Evolutionary conservation across 257 asterid genomes (phyloP), one percentile per base, ranked within the genome.

Genomic region (Nicotiana benthamiana): DNA sequence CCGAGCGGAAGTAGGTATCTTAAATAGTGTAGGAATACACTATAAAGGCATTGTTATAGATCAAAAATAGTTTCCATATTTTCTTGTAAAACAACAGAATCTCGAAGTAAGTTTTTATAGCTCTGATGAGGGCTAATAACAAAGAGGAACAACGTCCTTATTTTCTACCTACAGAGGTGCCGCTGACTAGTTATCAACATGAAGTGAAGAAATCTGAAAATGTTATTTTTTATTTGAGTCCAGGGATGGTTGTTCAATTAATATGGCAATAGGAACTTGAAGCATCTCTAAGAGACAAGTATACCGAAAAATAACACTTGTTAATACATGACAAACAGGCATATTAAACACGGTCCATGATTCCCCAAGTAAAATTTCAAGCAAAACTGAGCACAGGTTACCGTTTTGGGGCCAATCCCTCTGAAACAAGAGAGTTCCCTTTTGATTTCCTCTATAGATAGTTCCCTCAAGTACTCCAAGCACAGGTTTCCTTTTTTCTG

Each of bases 321-420:
- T 1, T 46, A 9, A 43, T 72, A 46, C 28, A n/a, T 13, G 60
- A 24, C 16, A 15, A 74, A 20, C 20, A 48, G 43, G 61, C 79
- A 74, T 48, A 74, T 20, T 68, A 20, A 68, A 5, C 32, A 68
- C 0, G 20, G 9, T 13, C 57, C 32, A n/a, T 11, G 6, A n/a
- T 40, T 40, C 12, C 48, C 32, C n/a, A 20, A 65, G 59, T n/a
- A 81, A 26, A 54, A 76, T 30, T 12, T 27, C 28, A 72, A 57
- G 70, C 30, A 64, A 9, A 80, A 36, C 74, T 81, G 64, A 40
- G 22, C 51, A 26, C 17, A 74, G 48, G 51, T 79, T 90, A 94
- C 97, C 85, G 97, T 94, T 82, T 94, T 94, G 63, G 98, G 98
- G 20, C 97, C 97, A 48, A 94, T 91, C 82, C 98, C 98, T 88